Conservation (phyloP, 2,329 filamentous ascomycete species). For the Colletotrichum sp. region DNA sequence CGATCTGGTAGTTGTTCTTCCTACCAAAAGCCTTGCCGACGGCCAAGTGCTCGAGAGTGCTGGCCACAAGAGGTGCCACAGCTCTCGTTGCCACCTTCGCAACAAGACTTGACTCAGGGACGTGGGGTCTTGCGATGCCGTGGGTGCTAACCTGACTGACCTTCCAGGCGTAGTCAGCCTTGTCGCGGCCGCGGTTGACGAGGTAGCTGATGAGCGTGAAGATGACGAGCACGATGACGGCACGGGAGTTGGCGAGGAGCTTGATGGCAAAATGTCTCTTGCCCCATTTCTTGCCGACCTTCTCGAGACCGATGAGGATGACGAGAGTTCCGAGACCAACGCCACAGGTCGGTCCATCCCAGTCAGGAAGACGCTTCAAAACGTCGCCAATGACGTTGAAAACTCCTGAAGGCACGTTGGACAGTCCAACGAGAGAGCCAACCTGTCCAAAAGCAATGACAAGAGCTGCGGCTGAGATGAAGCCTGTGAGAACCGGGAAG, state of each 20-base stretch:
- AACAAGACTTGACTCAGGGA: conserved; percentile 42
- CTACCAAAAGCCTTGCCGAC: conserved; percentile 69
- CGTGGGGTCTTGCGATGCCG: conserved; percentile 55
- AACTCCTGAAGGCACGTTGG: conserved; percentile 25
- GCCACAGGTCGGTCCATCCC: conserved; percentile 68
- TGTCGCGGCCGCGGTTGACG: conserved; percentile 59
- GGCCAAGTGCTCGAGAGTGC: conserved; percentile 67
- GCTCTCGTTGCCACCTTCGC: conserved; percentile 51
- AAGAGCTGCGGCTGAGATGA: conserved; percentile 71
- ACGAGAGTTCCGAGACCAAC: conserved; percentile 65
- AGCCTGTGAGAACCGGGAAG: conserved; percentile 67
- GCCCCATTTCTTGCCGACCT: conserved; percentile 67
- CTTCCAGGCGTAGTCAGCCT: conserved; percentile 57
- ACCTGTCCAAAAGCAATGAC: conserved; percentile 70
- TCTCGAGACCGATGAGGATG: conserved; percentile 61
- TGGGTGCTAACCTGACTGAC: conserved; percentile 63
- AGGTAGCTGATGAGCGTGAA: conserved; percentile 69
- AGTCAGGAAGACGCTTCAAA: conserved; percentile 31
- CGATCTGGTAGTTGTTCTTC: conserved; percentile 66
- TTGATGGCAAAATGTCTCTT: conserved; percentile 62
- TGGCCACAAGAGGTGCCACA: conserved; percentile 67
- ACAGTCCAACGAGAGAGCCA: conserved; percentile 61
- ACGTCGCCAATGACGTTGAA: conserved; percentile 16
- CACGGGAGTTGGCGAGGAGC: conserved; percentile 64
- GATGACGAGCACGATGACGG: conserved; percentile 64